Evolutionary conservation across 1,284 basidiomycete genomes (phyloP).

Genomic region (Moesziomyces antarcticus): DNA sequence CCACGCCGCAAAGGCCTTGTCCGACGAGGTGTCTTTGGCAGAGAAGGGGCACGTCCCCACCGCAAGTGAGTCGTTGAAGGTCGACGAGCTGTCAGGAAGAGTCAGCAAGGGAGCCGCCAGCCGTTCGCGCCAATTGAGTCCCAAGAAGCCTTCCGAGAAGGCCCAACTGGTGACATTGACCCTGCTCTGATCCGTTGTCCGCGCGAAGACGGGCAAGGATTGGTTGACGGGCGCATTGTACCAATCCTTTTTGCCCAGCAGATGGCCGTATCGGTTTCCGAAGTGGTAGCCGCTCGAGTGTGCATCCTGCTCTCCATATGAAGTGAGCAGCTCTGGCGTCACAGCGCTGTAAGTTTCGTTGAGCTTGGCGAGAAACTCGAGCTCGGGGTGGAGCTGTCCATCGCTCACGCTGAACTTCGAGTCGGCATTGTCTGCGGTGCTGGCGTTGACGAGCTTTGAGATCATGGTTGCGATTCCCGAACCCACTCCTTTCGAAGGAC

Average conservation of each 20-base stretch:
- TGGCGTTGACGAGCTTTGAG: constrained; percentile 18
- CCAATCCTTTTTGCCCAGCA: constrained; percentile 17
- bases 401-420: constrained; percentile 12
- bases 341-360: constrained; percentile 17
- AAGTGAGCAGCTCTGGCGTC: constrained; percentile 20
- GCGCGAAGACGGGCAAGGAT: constrained; percentile 15
- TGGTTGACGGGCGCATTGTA: constrained; percentile 20
- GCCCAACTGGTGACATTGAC: constrained; percentile 23
- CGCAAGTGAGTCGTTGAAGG: constrained; percentile 16
- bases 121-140: constrained; percentile 18
- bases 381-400: constrained; percentile 16
- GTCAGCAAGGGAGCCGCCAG: constrained; percentile 15
- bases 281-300: constrained; percentile 20
- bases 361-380: constrained; percentile 11
- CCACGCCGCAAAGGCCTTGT: constrained; percentile 21
- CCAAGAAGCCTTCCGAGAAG: constrained; percentile 18
- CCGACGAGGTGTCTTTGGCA: constrained; percentile 19
- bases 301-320: constrained; percentile 18
- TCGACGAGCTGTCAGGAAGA: constrained; percentile 14
- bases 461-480: constrained; percentile 20
- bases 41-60: constrained; percentile 21
- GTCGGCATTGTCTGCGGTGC: constrained; percentile 4
- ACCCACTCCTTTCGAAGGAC: constrained; percentile 22
- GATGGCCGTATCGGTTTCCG: constrained; percentile 13
- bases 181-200: constrained; percentile 23